phyloP scores from a whole-genome alignment of 768 basidiomycete species.

The Fibroporia radiculosa region DNA sequence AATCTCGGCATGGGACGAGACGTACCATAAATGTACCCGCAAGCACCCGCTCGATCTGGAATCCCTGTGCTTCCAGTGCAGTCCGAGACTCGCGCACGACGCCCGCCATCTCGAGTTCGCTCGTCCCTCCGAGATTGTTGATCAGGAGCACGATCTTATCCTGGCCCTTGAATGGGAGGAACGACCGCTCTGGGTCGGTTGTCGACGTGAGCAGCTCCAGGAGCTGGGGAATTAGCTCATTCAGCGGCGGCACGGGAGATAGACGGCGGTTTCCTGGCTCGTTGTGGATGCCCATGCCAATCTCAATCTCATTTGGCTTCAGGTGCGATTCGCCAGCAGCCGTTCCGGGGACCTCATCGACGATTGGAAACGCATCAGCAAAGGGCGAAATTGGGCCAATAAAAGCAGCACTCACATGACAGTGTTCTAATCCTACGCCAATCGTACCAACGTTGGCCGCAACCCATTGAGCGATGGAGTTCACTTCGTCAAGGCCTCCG shows the following conservation, averaged over 20 bases:
- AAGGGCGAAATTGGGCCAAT: not conserved
- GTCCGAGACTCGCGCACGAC: conserved; percentile 55
- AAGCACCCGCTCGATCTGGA: conserved; percentile 55
- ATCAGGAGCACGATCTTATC: conserved; percentile 75
- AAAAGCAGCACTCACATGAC: conserved; percentile 47
- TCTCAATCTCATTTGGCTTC: conserved; percentile 62
- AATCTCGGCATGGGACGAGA: not conserved
- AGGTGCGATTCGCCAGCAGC: conserved; percentile 49
- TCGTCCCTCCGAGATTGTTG: conserved; percentile 84
- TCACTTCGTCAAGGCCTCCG: conserved; percentile 60
- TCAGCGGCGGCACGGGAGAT: conserved; percentile 64
- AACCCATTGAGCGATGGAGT: conserved; percentile 55
- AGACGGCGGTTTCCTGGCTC: conserved; percentile 68
- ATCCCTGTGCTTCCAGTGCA: conserved; percentile 46
- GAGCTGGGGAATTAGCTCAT: conserved; percentile 61
- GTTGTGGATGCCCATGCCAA: conserved; percentile 90
- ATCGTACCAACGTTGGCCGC: conserved; percentile 69
- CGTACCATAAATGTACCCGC: conserved; percentile 83
- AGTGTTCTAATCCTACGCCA: conserved; percentile 84
- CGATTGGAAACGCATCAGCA: not conserved
- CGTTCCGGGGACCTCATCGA: conserved; percentile 67
- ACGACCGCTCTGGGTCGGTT: conserved; percentile 69
- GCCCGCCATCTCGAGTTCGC: conserved; percentile 72
- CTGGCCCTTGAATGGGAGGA: conserved; percentile 56
- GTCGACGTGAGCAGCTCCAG: conserved; percentile 66